Conservation (phyloP, 345 rosid genomes). For the Microcos paniculata region DNA sequence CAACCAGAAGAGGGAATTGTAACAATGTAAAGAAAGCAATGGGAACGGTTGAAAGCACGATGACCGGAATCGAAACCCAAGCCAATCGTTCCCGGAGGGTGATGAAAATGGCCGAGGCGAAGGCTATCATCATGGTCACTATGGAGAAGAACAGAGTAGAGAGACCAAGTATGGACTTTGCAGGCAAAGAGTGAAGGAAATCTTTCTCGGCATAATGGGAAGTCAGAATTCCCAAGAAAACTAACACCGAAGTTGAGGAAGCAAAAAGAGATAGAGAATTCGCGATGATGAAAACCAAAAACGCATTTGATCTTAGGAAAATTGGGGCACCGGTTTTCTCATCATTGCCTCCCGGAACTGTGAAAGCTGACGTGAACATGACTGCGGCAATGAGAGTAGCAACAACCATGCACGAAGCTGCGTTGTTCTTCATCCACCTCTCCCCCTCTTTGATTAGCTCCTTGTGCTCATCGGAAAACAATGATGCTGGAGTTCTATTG, state of each 20-base stretch:
- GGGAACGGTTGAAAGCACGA: slow-evolving; percentile 12
- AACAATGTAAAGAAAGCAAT: slow-evolving; percentile 24
- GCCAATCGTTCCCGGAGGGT: slow-evolving; percentile 23
- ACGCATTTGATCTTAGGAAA: slow-evolving; percentile 9
- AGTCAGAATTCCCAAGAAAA: slow-evolving; percentile 43
- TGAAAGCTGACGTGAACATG: slow-evolving; percentile 44
- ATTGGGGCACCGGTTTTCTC: slow-evolving; percentile 23
- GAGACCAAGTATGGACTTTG: slow-evolving; percentile 34
- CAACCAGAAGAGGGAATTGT: slow-evolving; percentile 34
- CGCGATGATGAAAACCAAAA: slow-evolving; percentile 23
- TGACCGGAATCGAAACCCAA: slow-evolving; percentile 26
- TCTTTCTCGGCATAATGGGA: slow-evolving; percentile 42
- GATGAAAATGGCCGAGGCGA: slow-evolving; percentile 28
- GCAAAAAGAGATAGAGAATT: slow-evolving; percentile 34
- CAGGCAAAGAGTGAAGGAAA: slow-evolving; percentile 37
- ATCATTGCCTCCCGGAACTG: slow-evolving; percentile 41
- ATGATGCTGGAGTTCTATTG: slow-evolving; percentile 2
- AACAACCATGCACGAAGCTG: slow-evolving; percentile 42
- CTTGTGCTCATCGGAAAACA: slow-evolving; percentile 28
- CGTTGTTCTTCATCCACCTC: slow-evolving; percentile 47
- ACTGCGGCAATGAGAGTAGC: slow-evolving; percentile 46
- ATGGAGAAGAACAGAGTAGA: slow-evolving; percentile 35
- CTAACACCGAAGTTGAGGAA: slow-evolving; percentile 38
- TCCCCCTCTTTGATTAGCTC: slow-evolving; percentile 29
- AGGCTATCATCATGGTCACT: slow-evolving; percentile 42